phyloP scores from a whole-genome alignment of 2,329 filamentous ascomycete genomes.

The Penicillium rolfsii region DNA sequence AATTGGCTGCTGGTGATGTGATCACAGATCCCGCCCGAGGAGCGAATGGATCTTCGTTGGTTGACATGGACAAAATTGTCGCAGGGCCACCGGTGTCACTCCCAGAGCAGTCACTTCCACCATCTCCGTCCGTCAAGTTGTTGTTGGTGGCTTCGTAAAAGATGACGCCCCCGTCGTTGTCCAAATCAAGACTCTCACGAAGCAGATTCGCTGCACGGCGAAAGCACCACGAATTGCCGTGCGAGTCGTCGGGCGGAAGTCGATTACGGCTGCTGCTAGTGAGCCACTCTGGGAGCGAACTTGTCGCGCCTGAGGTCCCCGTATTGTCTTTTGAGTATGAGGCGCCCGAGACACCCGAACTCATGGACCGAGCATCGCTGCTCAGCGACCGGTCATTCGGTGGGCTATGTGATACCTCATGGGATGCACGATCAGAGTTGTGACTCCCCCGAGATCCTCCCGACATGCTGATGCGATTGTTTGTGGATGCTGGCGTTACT shows the following conservation, averaged over 20 bases:
- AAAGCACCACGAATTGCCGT: constrained; percentile 50
- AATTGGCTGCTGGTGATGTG: constrained; percentile 34
- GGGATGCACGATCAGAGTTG: constrained; percentile 27
- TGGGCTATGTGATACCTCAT: constrained; percentile 20
- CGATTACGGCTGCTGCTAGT: constrained; percentile 33
- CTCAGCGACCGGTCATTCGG: constrained; percentile 33
- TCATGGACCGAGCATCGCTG: constrained; percentile 31
- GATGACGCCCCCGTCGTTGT: constrained; percentile 52
- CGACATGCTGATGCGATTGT: constrained; percentile 30
- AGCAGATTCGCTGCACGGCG: constrained; percentile 54
- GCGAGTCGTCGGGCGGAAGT: constrained; percentile 38
- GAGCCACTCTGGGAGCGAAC: constrained; percentile 40
- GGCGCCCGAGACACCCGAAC: constrained; percentile 27
- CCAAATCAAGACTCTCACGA: constrained; percentile 52
- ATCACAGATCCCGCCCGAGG: constrained; percentile 34
- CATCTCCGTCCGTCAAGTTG: constrained; percentile 34
- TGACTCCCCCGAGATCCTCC: constrained; percentile 27
- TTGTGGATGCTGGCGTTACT: constrained; percentile 27
- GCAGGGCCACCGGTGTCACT: constrained; percentile 34
- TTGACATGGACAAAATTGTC: constrained; percentile 41
- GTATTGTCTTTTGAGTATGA: constrained; percentile 36
- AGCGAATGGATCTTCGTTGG: constrained; percentile 42
- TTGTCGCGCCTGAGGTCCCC: constrained; percentile 32
- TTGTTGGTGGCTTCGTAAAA: constrained; percentile 40
- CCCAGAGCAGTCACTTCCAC: constrained; percentile 35